Conservation (phyloP, 2,329 filamentous ascomycete genomes). For the Calonectria montana region DNA sequence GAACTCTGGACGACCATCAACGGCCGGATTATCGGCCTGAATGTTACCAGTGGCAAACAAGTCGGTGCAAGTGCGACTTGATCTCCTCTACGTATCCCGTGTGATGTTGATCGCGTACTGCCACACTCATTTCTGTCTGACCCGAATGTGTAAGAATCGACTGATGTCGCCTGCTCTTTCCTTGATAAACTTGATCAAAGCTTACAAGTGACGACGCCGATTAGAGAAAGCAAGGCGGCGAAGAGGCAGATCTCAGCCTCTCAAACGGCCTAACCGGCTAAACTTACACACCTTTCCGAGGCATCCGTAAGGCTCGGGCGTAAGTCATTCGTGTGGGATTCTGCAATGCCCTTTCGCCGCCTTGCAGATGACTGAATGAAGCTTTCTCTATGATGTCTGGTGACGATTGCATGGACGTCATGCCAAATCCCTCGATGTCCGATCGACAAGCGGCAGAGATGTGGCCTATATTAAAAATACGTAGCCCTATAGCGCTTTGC, state of each 20-base stretch:
- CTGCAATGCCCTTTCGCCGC: neutral
- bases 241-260: constrained; percentile 13
- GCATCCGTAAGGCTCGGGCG: neutral
- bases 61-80: neutral
- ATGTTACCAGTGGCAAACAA: neutral
- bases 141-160: constrained; percentile 2
- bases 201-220: neutral
- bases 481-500: neutral
- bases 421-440: neutral
- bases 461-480: neutral
- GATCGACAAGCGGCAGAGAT: neutral
- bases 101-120: neutral
- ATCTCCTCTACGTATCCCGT: neutral
- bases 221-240: neutral
- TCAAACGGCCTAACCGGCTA: neutral
- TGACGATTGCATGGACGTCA: neutral
- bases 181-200: neutral
- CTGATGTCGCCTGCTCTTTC: neutral
- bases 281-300: constrained; percentile 1
- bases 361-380: neutral
- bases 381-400: neutral
- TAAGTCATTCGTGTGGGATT: neutral
- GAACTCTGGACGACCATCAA: neutral
- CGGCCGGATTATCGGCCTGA: neutral
- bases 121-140: neutral